A percentile compares a stretch with the other conserved stretches of the same genome.
These are phyloP conservation scores for Sporothrix globosa DNA, from an alignment of 2,329 filamentous ascomycete species.

Conservation along the genomic window DNA sequence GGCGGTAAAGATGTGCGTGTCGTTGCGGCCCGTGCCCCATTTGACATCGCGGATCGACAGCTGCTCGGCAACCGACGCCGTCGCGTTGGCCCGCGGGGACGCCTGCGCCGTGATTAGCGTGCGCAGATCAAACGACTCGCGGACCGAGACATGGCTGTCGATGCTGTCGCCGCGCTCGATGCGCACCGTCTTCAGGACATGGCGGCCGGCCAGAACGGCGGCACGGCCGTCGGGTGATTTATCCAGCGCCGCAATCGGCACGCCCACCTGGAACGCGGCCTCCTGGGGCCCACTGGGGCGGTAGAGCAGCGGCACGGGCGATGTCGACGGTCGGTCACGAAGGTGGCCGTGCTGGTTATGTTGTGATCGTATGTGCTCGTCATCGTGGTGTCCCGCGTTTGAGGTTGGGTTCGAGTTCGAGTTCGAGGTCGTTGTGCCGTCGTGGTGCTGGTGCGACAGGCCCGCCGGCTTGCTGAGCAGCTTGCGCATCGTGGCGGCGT, in stretches of 20 bases:
- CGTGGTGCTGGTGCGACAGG: slow-evolving; percentile 26
- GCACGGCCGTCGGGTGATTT: slow-evolving; percentile 59
- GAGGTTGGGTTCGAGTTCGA: neutral
- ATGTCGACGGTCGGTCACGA: slow-evolving; percentile 50
- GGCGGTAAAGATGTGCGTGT: slow-evolving; percentile 63
- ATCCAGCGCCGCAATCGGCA: slow-evolving; percentile 62
- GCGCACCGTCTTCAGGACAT: slow-evolving; percentile 64
- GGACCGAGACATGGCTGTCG: slow-evolving; percentile 46
- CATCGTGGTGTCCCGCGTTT: neutral
- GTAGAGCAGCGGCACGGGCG: slow-evolving; percentile 50
- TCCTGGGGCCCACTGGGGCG: slow-evolving; percentile 61
- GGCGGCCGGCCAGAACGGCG: slow-evolving; percentile 61
- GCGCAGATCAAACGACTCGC: slow-evolving; percentile 62
- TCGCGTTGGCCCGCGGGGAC: slow-evolving; percentile 48
- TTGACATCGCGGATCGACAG: slow-evolving; percentile 66
- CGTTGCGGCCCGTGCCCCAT: slow-evolving; percentile 54
- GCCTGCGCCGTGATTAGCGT: slow-evolving; percentile 56
- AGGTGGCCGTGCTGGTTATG: neutral
- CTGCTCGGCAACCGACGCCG: slow-evolving; percentile 55
- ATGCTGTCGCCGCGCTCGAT: slow-evolving; percentile 48
- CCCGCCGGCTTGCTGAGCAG: slow-evolving; percentile 60
- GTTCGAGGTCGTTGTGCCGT: neutral
- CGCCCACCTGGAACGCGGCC: slow-evolving; percentile 55
- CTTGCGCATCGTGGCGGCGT: slow-evolving; percentile 54
- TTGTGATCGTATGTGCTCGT: slow-evolving; percentile 48